These are phyloP conservation scores for Pelargonium citronellum DNA, from an alignment of 441 rosid species.

Conservation along the genomic window DNA sequence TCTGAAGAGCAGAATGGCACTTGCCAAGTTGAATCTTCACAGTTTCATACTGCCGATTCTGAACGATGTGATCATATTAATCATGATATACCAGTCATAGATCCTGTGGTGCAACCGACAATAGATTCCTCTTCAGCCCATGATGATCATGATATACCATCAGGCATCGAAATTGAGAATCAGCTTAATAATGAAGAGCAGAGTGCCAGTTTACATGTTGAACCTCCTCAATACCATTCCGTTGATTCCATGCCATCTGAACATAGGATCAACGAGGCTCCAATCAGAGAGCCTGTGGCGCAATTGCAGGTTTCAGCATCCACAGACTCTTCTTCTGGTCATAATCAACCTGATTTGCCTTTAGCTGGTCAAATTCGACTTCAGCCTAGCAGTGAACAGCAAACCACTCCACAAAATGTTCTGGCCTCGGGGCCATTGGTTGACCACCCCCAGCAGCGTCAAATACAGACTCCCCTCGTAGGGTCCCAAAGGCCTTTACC, in stretches of 20 bases:
- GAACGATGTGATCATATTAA: too few species aligned
- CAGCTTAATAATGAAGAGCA: slow-evolving; percentile 25
- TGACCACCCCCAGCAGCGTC: slow-evolving; percentile 23
- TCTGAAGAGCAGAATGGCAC: slow-evolving; percentile 12
- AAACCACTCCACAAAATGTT: slow-evolving; percentile 22
- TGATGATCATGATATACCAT: slow-evolving; percentile 15
- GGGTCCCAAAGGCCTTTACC: slow-evolving; percentile 36
- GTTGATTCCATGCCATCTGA: background rate
- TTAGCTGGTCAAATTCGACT: background rate
- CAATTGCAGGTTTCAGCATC: background rate
- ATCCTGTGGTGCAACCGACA: too few species aligned
- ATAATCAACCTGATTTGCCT: background rate
- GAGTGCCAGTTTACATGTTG: slow-evolving; percentile 28
- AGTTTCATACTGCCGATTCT: too few species aligned
- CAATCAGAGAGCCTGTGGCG: background rate
- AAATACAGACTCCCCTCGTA: slow-evolving; percentile 28
- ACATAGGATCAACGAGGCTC: background rate
- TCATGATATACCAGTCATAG: too few species aligned
- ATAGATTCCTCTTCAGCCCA: too few species aligned
- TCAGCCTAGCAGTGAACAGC: background rate
- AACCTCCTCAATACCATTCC: slow-evolving; percentile 19
- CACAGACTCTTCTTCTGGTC: background rate
- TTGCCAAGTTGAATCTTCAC: background rate
- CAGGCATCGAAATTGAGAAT: slow-evolving; percentile 23
- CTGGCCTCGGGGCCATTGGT: slow-evolving; percentile 22